These are phyloP conservation scores for Aegilops speltoides DNA, from an alignment of 176 grass and related monocot species.

Conservation along the genomic window DNA sequence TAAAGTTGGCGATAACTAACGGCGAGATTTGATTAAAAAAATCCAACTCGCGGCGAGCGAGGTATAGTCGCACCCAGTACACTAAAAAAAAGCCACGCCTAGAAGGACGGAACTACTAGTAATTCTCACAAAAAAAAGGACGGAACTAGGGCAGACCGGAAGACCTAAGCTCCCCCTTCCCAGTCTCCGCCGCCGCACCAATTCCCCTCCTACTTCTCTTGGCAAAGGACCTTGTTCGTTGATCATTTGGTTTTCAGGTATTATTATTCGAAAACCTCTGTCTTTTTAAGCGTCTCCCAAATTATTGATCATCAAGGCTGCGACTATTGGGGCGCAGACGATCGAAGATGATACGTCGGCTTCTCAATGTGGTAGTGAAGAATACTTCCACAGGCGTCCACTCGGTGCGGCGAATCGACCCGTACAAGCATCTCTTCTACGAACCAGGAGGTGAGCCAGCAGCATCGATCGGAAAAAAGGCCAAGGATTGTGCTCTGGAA, in stretches of 20 bases:
- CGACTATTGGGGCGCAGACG: not conserved
- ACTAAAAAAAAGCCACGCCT: too few species aligned
- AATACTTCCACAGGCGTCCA: not conserved
- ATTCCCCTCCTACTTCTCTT: not conserved
- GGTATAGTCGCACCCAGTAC: too few species aligned
- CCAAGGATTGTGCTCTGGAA: not conserved
- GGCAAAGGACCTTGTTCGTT: not conserved
- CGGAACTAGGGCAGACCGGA: too few species aligned
- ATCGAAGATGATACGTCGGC: not conserved
- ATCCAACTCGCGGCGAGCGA: too few species aligned
- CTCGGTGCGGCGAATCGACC: not conserved
- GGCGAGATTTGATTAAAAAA: too few species aligned
- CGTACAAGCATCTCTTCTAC: not conserved
- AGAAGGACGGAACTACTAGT: too few species aligned
- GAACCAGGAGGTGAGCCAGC: not conserved
- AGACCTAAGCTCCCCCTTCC: too few species aligned
- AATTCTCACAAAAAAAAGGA: too few species aligned
- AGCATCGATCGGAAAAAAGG: not conserved
- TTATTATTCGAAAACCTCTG: not conserved
- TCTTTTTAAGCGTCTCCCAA: too few species aligned
- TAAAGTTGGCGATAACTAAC: too few species aligned
- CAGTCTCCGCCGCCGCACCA: not conserved
- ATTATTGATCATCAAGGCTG: not conserved
- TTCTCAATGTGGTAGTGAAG: not conserved
- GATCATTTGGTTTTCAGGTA: not conserved